phyloP scores from a whole-genome alignment of 345 rosid genomes.

The Gossypium raimondii region DNA sequence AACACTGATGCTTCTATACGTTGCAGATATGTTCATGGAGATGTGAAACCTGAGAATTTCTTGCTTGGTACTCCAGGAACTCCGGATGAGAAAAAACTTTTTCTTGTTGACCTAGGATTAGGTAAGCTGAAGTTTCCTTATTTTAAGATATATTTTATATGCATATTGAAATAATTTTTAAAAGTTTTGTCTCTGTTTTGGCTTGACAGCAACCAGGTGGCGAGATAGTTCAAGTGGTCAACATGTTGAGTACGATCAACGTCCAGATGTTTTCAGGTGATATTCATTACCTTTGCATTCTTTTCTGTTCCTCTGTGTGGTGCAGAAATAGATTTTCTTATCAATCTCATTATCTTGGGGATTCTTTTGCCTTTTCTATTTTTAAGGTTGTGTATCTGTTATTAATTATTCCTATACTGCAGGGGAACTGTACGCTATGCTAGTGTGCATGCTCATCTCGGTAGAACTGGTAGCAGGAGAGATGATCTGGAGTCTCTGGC shows the following conservation, averaged over 20 bases:
- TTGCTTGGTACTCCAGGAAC: constrained; percentile 87
- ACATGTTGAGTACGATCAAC: constrained; percentile 97
- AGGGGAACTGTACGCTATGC: constrained; percentile 99
- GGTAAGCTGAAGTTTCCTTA: constrained; percentile 36
- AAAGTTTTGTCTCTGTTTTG: constrained; percentile 8
- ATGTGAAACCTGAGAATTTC: constrained; percentile 95
- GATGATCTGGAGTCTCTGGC: constrained; percentile 98
- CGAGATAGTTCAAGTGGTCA: constrained; percentile 71
- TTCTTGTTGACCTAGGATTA: constrained; percentile 90
- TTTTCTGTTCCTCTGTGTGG: background rate
- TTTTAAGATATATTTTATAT: constrained; percentile 4
- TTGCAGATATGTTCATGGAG: constrained; percentile 93
- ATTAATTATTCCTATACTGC: constrained; percentile 18
- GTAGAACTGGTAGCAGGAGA: constrained; percentile 93
- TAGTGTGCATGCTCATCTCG: constrained; percentile 97
- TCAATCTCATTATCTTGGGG: background rate
- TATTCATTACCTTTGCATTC: background rate
- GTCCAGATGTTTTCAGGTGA: constrained; percentile 99
- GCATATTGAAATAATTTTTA: background rate
- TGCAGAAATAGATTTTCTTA: background rate
- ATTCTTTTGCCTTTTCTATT: background rate
- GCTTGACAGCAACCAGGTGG: constrained; percentile 79
- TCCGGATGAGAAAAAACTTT: constrained; percentile 80
- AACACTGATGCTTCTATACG: constrained; percentile 18
- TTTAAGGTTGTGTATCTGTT: constrained; percentile 13